Evolutionary conservation across 768 basidiomycete genomes (phyloP).

Genomic region (Clathrus columnatus): DNA sequence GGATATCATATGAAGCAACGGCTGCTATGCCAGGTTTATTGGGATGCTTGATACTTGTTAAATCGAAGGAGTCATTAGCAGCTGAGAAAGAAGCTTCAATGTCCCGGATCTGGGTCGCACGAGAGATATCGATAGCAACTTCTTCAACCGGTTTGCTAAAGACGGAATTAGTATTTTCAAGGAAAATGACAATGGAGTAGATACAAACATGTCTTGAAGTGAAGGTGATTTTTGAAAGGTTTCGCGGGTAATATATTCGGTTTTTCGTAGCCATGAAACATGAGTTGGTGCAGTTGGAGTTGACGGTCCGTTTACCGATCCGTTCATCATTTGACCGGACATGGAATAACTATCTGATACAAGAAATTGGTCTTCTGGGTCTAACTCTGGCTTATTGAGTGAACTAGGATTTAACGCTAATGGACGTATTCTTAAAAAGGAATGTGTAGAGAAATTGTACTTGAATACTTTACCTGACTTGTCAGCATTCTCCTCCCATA

Average conservation of each 20-base stretch:
- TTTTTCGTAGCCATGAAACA: constrained; percentile 88
- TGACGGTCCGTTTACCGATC: constrained; percentile 29
- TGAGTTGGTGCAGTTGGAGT: constrained; percentile 42
- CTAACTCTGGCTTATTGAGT: constrained; percentile 47
- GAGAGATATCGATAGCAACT: constrained; percentile 58
- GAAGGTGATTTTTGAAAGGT: constrained; percentile 35
- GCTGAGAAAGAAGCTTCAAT: constrained; percentile 72
- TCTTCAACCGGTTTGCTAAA: constrained; percentile 40
- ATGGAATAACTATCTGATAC: constrained; percentile 42
- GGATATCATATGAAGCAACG: constrained; percentile 71
- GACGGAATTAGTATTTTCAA: background rate
- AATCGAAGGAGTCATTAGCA: constrained; percentile 50
- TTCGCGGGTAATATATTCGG: constrained; percentile 75
- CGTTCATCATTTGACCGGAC: constrained; percentile 31
- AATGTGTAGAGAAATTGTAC: constrained; percentile 5
- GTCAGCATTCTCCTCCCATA: constrained; percentile 76
- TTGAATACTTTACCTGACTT: constrained; percentile 44
- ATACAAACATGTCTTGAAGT: constrained; percentile 48
- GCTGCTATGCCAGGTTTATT: constrained; percentile 69
- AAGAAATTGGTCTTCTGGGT: constrained; percentile 69
- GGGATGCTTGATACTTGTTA: constrained; percentile 59
- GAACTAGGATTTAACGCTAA: constrained; percentile 60
- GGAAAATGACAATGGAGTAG: background rate
- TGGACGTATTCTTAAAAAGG: background rate
- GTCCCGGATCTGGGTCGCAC: constrained; percentile 62